Base-by-base conservation (phyloP, 768 basidiomycete species). In the Ephemerocybe angulata region DNA sequence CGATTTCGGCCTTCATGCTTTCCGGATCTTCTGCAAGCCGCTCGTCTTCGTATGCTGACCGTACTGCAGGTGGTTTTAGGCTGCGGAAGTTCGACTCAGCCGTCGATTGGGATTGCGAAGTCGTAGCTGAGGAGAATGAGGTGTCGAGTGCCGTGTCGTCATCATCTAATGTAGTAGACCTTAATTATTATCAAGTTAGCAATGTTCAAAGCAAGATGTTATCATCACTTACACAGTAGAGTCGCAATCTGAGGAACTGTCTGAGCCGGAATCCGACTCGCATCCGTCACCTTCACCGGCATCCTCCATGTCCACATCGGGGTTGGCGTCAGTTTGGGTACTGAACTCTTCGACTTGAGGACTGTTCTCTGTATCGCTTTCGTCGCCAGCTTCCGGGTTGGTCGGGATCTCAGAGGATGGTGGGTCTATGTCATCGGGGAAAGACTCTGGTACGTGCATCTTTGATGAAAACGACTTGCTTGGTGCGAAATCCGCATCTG, bases 401-500 rank as follows among this genome's bases (percentile, higher is more conserved):
- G 33, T 35, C 10, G 33, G 33, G 10, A 35, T 35, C 33, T 8
- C 10, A 35, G 33, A 35, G 33, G 33, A 35, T 35, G 33, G 33
- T 35, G 33, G n/a, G n/a, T n/a, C n/a, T n/a, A n/a, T 35, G 17
- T 35, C 33, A 8, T 35, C 33, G 33, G 33, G 33, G 33, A n/a
- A 35, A 35, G 33, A 35, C 8, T 35, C 33, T 35, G 33, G 33
- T 35, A 35, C 33, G 33, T 35, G 33, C 33, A 35, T 17, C 33
- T 35, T 35, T 35, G 33, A 35, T 35, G 33, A 35, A 17, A 35
- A 35, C 33, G 33, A 35, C 33, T 24, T 51, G 49, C 64, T 66
- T 49, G 67, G 64, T 50, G 68, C 59, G 29, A 60, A 66, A 48
- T 70, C 64, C 2, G 31, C 52, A 21, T 55, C 53, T 0, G 30